Evolutionary conservation across 108 stramenopile species (phyloP).

Genomic region (Nitzschia putrida): DNA sequence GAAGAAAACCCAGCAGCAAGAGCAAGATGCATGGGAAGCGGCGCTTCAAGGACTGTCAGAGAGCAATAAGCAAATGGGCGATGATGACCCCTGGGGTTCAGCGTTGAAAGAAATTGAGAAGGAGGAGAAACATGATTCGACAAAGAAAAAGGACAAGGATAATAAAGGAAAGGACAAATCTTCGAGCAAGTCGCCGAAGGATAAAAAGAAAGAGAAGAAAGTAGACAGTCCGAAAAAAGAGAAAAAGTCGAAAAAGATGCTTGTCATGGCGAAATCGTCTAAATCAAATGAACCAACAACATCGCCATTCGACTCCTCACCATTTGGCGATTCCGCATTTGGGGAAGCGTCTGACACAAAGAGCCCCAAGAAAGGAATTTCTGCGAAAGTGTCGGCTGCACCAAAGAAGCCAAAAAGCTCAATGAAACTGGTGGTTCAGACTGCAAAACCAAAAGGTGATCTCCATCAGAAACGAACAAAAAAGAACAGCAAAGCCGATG

Average conservation of each 20-base stretch:
- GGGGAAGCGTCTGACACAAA: neutral
- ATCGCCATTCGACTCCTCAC: constrained; percentile 9
- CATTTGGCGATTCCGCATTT: constrained; percentile 19
- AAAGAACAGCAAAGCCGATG: constrained; percentile 13
- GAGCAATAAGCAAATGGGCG: neutral
- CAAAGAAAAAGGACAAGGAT: constrained; percentile 17
- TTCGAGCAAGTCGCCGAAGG: neutral
- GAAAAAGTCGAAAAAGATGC: neutral
- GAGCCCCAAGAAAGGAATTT: constrained; percentile 9
- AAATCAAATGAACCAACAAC: neutral
- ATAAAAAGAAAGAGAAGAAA: constrained; percentile 9
- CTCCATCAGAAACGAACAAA: constrained; percentile 14
- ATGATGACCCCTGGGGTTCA: neutral
- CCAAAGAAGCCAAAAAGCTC: constrained; percentile 20
- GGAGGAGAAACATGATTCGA: constrained; percentile 9
- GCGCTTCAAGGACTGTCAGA: constrained; percentile 13
- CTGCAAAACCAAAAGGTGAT: constrained; percentile 13
- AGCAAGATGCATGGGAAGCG: constrained; percentile 13
- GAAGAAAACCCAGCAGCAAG: constrained; percentile 10
- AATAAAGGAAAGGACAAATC: neutral
- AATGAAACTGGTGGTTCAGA: constrained; percentile 13
- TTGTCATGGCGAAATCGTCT: neutral
- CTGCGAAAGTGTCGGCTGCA: neutral
- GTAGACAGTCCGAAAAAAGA: neutral
- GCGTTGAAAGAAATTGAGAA: constrained; percentile 5